Conservation (phyloP, 208 protist species). For the Balamuthia mandrillaris region DNA sequence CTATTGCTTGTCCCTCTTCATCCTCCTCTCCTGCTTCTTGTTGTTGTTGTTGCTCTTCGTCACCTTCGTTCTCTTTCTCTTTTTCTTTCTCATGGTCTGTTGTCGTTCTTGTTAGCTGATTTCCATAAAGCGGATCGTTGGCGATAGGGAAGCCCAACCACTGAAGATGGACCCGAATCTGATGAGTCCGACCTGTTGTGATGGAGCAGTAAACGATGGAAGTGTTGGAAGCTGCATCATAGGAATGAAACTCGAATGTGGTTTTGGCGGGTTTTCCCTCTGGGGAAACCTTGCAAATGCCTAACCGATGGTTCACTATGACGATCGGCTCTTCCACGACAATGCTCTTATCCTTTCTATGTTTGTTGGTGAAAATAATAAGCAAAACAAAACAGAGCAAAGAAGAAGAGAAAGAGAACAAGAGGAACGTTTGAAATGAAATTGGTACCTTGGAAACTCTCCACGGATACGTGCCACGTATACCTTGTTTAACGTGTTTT, state of each 20-base stretch:
- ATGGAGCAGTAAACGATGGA: slow-evolving; percentile 47
- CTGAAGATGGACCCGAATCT: slow-evolving; percentile 69
- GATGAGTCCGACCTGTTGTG: slow-evolving; percentile 66
- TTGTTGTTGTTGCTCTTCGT: no score
- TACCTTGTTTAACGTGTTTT: slow-evolving; percentile 30
- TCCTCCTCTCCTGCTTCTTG: slow-evolving; percentile 3
- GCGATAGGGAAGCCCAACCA: slow-evolving; percentile 63
- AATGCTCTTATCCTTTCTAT: no score
- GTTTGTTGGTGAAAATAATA: no score
- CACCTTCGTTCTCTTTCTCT: no score
- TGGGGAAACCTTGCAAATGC: background rate
- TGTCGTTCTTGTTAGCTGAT: no score
- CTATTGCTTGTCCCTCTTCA: background rate
- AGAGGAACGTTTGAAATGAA: background rate
- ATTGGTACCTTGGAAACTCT: slow-evolving; percentile 39
- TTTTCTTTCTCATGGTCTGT: no score
- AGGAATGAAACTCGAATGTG: slow-evolving; percentile 1
- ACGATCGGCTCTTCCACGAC: no score
- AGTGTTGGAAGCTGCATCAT: slow-evolving; percentile 43
- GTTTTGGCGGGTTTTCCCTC: slow-evolving; percentile 42
- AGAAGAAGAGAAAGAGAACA: background rate
- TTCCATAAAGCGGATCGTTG: slow-evolving; percentile 67
- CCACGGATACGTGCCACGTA: slow-evolving; percentile 58
- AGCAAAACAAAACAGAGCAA: background rate
- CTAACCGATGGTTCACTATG: background rate